Evolutionary conservation across 2,329 filamentous ascomycete genomes (phyloP).

Genomic region (Ophiostoma montium): DNA sequence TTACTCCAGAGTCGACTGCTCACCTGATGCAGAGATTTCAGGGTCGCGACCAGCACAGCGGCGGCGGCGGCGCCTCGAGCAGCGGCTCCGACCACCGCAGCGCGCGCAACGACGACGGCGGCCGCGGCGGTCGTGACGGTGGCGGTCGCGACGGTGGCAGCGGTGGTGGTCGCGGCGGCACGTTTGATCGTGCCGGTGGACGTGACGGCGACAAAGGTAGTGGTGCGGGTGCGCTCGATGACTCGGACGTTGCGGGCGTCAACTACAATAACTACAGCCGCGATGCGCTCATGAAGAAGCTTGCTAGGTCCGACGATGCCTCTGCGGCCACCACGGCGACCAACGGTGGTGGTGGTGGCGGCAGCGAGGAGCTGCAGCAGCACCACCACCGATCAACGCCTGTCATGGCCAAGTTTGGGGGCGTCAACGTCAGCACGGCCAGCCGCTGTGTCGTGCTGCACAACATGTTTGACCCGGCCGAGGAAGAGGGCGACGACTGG

Average conservation of each 20-base stretch:
- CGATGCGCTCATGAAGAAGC: constrained; percentile 96
- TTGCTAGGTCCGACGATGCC: constrained; percentile 79
- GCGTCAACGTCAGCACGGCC: constrained; percentile 79
- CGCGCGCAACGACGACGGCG: constrained; percentile 45
- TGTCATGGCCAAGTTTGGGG: constrained; percentile 30
- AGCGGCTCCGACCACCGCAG: constrained; percentile 41
- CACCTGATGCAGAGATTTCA: constrained; percentile 87
- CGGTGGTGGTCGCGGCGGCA: constrained; percentile 25
- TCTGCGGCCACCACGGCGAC: constrained; percentile 13
- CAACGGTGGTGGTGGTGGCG: constrained; percentile 16
- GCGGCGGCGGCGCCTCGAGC: background rate
- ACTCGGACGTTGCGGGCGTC: constrained; percentile 93
- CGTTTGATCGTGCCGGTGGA: constrained; percentile 81
- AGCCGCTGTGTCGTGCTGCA: constrained; percentile 88
- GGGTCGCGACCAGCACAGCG: constrained; percentile 47
- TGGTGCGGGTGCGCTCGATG: constrained; percentile 87
- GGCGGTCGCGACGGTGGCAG: constrained; percentile 38
- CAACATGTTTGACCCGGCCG: constrained; percentile 85
- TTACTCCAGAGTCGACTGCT: constrained; percentile 91
- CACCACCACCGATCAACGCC: too few species aligned
- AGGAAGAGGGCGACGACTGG: constrained; percentile 84
- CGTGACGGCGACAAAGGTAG: constrained; percentile 82
- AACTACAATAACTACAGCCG: constrained; percentile 99
- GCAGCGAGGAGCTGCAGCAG: too few species aligned
- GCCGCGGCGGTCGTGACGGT: too few species aligned